Base-by-base conservation (phyloP, 177 flowering plant species). In the Tripterygium wilfordii region DNA sequence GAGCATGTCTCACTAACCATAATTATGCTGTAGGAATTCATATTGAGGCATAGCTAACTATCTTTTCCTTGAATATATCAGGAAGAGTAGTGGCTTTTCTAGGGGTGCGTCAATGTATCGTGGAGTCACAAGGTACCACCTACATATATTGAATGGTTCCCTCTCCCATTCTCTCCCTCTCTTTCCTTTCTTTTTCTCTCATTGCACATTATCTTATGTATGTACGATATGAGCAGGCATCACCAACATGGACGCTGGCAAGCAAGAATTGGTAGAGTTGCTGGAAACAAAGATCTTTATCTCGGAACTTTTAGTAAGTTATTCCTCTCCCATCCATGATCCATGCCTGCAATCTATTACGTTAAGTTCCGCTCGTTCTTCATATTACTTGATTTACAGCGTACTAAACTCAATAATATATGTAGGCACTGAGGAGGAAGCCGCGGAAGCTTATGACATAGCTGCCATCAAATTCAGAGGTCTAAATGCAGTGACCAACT, bases 191-290 rank as follows among this genome's bases (percentile, higher is more conserved):
- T 16, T 19, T 15, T 9, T 16, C 24, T 49, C 41, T 24, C 26
- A 20, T 17, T 15, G 13, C 1, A 14, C 13, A 5, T 6, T 15
- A 6, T 40, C 14, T 7, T 15, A 55, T 37, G 14, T 16, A 1
- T 41, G 26, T 52, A 25, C 66, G 85, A 21, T 16, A 1, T 41
- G 26, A 55, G 25, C 66, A 88, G 95, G 80, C 98, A 91, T 66
- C 95, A 91, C 55, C 96, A 91, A 48, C 96, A 88, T 55, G 98
- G 98, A 31, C 65, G 96, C 64, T 91, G 98, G 98, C 98, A 91
- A 64, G 98, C 98, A 3, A 76, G 98, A 67, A 91, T 91, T 36
- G 98, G 98, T 1, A 67, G 98, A 60, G 96, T 91, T 28, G 96
- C 98, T 0, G 96, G 98, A 47, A 91, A 91, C 83, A 85, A 85